phyloP scores from a whole-genome alignment of 352 stramenopile species.

The Thalassiosira livingstoniorum region DNA sequence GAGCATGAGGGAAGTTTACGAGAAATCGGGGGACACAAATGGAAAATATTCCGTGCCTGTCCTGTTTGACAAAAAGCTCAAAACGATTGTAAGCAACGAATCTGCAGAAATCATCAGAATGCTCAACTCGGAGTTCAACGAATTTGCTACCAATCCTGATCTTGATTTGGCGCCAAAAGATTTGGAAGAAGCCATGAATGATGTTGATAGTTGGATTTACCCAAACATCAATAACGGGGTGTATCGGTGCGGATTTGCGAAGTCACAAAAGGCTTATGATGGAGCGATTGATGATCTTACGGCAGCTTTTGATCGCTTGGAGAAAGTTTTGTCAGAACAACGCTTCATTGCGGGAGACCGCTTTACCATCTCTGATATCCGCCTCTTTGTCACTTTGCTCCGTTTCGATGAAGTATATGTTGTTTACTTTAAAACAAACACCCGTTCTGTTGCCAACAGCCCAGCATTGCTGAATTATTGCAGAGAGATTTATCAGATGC shows the following conservation, averaged over 20 bases:
- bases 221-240: slow-evolving; percentile 92
- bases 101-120: slow-evolving; percentile 95
- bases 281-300: slow-evolving; percentile 89
- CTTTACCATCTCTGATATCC: slow-evolving; percentile 88
- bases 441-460: slow-evolving; percentile 87
- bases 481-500: slow-evolving; percentile 93
- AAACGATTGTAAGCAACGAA: slow-evolving; percentile 96
- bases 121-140: slow-evolving; percentile 92
- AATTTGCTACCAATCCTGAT: slow-evolving; percentile 83
- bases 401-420: slow-evolving; percentile 94
- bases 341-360: slow-evolving; percentile 86
- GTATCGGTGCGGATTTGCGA: slow-evolving; percentile 89
- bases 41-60: slow-evolving; percentile 93
- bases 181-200: slow-evolving; percentile 87
- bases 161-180: slow-evolving; percentile 90
- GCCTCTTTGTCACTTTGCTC: slow-evolving; percentile 92
- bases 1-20: slow-evolving; percentile 90
- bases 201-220: slow-evolving; percentile 93
- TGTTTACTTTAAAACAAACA: slow-evolving; percentile 91
- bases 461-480: slow-evolving; percentile 88
- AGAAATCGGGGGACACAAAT: slow-evolving; percentile 81
- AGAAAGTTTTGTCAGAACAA: slow-evolving; percentile 85
- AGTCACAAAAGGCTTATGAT: slow-evolving; percentile 89
- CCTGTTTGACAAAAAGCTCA: slow-evolving; percentile 92
- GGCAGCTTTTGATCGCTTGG: slow-evolving; percentile 87